Conservation (phyloP, 2,329 filamentous ascomycete genomes). For the Pyricularia sp. region DNA sequence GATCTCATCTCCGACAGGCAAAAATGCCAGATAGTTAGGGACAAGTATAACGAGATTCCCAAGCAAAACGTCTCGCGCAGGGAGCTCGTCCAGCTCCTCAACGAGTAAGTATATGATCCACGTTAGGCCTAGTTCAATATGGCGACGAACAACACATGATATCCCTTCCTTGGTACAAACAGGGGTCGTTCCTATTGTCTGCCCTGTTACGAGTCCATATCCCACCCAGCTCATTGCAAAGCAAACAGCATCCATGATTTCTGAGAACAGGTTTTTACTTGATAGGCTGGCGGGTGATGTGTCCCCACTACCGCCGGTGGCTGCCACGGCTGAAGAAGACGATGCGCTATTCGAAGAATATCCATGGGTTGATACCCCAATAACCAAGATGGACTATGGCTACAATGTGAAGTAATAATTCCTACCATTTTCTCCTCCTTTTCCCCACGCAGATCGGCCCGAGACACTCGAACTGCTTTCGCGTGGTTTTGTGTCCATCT, state of each 20-base stretch:
- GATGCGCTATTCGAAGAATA: conserved; percentile 48
- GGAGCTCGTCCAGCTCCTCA: conserved; percentile 52
- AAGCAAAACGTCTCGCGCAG: conserved; percentile 46
- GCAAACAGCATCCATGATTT: not conserved
- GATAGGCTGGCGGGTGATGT: conserved; percentile 49
- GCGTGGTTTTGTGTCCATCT: not conserved
- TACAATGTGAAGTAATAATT: conserved; percentile 47
- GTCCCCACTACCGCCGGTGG: conserved; percentile 47
- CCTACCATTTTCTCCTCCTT: not conserved
- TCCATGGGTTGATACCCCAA: conserved; percentile 56
- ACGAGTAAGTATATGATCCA: conserved; percentile 42
- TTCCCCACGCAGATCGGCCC: no score
- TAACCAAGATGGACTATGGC: conserved; percentile 61
- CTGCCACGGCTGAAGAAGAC: conserved; percentile 47
- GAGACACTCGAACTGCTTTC: not conserved
- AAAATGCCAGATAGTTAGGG: conserved; percentile 48
- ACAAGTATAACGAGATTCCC: conserved; percentile 41
- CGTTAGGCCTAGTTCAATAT: not conserved
- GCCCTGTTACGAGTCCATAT: not conserved
- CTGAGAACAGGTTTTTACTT: not conserved
- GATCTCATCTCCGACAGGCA: conserved; percentile 49
- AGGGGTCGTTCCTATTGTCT: not conserved
- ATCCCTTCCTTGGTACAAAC: not conserved
- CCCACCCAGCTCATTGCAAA: not conserved
- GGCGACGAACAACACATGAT: not conserved